phyloP scores from a whole-genome alignment of 345 rosid genomes.

The Durio zibethinus region DNA sequence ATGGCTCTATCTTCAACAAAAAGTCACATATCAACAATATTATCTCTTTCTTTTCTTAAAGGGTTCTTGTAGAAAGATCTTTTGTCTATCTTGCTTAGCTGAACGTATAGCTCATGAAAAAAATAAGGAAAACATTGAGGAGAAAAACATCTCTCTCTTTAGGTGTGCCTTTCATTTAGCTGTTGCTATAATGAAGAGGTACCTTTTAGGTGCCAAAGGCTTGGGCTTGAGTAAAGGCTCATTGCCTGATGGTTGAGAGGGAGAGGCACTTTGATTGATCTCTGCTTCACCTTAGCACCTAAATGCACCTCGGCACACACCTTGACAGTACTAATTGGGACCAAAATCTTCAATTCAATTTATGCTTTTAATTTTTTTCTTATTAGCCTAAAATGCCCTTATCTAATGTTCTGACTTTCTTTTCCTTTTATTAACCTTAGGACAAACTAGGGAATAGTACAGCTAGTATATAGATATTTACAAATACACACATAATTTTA shows the following conservation, averaged over 20 bases:
- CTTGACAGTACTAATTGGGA: too few relatives aligned
- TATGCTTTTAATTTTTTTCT: too few relatives aligned
- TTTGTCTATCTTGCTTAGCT: background rate
- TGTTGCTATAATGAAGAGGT: background rate
- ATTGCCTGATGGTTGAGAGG: too few relatives aligned
- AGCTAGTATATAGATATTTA: too few relatives aligned
- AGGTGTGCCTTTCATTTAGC: background rate
- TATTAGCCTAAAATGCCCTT: too few relatives aligned
- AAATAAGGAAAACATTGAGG: background rate
- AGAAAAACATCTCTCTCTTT: background rate
- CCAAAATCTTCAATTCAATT: too few relatives aligned
- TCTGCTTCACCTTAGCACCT: too few relatives aligned
- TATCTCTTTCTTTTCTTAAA: background rate
- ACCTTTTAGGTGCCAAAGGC: background rate
- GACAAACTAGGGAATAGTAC: background rate
- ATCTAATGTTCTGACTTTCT: background rate
- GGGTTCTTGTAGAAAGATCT: background rate
- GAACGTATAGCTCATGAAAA: too few relatives aligned
- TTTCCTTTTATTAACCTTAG: background rate
- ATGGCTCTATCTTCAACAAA: background rate
- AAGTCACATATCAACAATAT: background rate
- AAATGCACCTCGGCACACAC: too few relatives aligned
- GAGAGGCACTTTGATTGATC: too few relatives aligned
- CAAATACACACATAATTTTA: background rate
- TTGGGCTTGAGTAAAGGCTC: background rate